Evolutionary conservation across 331 rosid species (phyloP).

Genomic region (Cydonia oblonga): DNA sequence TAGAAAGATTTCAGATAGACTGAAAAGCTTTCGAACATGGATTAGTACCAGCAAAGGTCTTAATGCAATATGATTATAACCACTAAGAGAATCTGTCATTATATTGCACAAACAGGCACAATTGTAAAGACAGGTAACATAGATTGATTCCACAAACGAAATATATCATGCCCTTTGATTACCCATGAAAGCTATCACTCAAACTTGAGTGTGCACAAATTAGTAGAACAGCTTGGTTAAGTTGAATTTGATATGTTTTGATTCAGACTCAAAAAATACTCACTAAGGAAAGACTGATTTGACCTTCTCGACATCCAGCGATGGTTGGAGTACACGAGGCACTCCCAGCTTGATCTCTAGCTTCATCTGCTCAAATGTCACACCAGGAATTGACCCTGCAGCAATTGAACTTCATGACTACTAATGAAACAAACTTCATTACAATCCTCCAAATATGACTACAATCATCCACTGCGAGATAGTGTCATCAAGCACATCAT

Average conservation of each 20-base stretch:
- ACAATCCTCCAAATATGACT: neutral
- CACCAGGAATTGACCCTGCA: slow-evolving; percentile 84
- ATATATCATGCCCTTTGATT: too few species aligned
- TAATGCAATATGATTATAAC: neutral
- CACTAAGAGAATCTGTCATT: neutral
- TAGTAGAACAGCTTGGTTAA: neutral
- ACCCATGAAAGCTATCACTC: neutral
- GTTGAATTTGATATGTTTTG: neutral
- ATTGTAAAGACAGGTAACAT: neutral
- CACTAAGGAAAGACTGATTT: slow-evolving; percentile 89
- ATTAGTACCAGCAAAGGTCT: neutral
- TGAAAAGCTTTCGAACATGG: neutral
- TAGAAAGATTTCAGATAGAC: neutral
- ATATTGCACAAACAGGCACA: neutral
- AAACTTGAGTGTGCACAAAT: neutral
- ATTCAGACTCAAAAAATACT: slow-evolving; percentile 20
- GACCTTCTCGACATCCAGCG: slow-evolving; percentile 69
- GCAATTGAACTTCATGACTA: slow-evolving; percentile 10
- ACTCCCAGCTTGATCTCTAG: slow-evolving; percentile 84
- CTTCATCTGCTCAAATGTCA: slow-evolving; percentile 71
- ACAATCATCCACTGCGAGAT: neutral
- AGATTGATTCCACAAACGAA: neutral
- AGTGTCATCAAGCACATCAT: neutral
- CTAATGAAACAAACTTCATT: slow-evolving; percentile 6
- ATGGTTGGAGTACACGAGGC: slow-evolving; percentile 64